Evolutionary conservation across 129 eudicot genomes (phyloP).

Genomic region (Centella asiatica): DNA sequence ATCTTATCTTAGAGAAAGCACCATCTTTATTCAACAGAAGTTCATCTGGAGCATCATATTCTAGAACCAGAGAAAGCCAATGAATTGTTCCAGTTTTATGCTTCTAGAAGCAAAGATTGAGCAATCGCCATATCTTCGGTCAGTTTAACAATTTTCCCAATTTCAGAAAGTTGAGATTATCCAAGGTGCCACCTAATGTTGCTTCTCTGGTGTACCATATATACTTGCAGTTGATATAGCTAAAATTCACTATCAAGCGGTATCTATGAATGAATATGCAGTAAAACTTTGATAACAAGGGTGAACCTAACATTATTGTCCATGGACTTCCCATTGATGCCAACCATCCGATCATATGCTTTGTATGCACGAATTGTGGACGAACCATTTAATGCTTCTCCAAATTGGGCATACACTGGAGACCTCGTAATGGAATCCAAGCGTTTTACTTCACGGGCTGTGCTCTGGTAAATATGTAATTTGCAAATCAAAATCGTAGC

Average conservation of each 20-base stretch:
- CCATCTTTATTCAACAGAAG: constrained; percentile 47
- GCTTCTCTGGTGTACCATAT: background rate
- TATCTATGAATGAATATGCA: background rate
- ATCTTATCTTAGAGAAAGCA: constrained; percentile 78
- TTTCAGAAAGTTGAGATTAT: background rate
- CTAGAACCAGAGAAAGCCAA: constrained; percentile 44
- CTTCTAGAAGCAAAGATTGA: background rate
- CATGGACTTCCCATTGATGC: background rate
- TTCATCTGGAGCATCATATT: constrained; percentile 64
- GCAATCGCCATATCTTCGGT: background rate
- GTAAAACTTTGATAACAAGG: constrained; percentile 13
- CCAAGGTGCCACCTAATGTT: background rate
- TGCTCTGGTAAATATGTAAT: constrained; percentile 50
- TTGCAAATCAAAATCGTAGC: background rate
- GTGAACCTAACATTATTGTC: constrained; percentile 25
- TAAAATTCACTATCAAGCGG: background rate
- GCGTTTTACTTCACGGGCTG: constrained; percentile 95
- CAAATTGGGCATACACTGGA: constrained; percentile 91
- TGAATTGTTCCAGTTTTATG: background rate
- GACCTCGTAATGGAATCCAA: constrained; percentile 85
- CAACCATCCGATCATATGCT: background rate
- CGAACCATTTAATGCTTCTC: constrained; percentile 73
- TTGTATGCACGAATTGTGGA: background rate
- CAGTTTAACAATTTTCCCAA: background rate
- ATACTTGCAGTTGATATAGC: background rate